Evolutionary conservation across 148 eudicot species (phyloP).

Genomic region (Rhododendron henanense): DNA sequence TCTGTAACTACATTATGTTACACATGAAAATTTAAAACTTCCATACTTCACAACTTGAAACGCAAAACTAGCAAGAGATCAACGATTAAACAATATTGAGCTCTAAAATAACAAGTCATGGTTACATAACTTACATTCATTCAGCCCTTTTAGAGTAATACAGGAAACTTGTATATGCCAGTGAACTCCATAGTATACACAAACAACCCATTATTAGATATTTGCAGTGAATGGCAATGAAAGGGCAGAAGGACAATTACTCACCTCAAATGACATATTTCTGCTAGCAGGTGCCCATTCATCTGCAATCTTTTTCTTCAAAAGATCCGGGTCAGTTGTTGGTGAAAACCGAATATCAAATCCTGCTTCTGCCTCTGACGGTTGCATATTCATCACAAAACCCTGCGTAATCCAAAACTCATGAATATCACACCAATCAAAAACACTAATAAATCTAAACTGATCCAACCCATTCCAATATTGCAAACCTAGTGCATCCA

Average conservation of each 20-base stretch:
- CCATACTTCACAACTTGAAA: not conserved
- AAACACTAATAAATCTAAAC: too few species aligned
- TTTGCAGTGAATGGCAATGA: not conserved
- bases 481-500: not conserved
- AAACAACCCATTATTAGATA: not conserved
- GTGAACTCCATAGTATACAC: not conserved
- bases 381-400: slow-evolving; percentile 96
- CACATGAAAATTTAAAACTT: not conserved
- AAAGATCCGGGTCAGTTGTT: slow-evolving; percentile 50
- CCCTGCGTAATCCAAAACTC: slow-evolving; percentile 43
- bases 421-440: not conserved
- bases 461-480: not conserved
- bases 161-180: too few species aligned
- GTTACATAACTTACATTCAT: too few species aligned
- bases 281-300: slow-evolving; percentile 97
- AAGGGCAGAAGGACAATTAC: slow-evolving; percentile 4
- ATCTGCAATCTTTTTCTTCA: slow-evolving; percentile 61
- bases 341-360: slow-evolving; percentile 78
- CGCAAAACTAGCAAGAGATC: not conserved
- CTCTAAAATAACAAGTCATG: not conserved
- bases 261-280: slow-evolving; percentile 81
- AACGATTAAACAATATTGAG: not conserved
- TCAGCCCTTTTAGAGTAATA: too few species aligned
- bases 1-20: not conserved
- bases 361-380: slow-evolving; percentile 93